A percentile compares a stretch with the other conserved stretches of the same genome.
Evolutionary conservation across 2,329 filamentous ascomycete species (phyloP).

Genomic region (Xylaria sp.): DNA sequence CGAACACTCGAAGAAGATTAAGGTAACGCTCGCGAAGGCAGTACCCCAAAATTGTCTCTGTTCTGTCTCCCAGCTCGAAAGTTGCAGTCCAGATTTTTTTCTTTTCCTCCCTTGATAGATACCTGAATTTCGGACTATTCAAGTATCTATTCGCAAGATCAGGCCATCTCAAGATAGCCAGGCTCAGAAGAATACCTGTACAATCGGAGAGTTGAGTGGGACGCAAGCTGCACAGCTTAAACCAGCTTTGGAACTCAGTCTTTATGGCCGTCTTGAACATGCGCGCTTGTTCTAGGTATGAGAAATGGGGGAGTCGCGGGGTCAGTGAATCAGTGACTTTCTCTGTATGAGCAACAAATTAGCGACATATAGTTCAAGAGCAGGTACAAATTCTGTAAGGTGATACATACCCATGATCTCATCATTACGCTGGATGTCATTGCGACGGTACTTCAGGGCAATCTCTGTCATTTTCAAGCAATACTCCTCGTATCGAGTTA

Average conservation of each 20-base stretch:
- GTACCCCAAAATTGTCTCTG: constrained; percentile 15
- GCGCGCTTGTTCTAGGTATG: neutral
- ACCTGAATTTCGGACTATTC: neutral
- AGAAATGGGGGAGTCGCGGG: constrained; percentile 15
- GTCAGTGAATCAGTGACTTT: constrained; percentile 21
- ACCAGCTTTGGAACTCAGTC: constrained; percentile 18
- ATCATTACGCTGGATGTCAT: constrained; percentile 14
- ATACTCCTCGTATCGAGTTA: constrained; percentile 29
- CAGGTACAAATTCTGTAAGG: no score
- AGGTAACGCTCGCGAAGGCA: constrained; percentile 7
- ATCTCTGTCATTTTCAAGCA: constrained; percentile 27
- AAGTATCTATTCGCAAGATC: constrained; percentile 26
- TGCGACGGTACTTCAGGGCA: constrained; percentile 5
- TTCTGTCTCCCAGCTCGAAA: constrained; percentile 10
- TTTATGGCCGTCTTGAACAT: neutral
- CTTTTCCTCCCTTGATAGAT: constrained; percentile 3
- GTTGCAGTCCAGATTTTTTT: constrained; percentile 10
- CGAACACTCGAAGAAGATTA: constrained; percentile 17
- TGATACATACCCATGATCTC: constrained; percentile 10
- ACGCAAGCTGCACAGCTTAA: constrained; percentile 3
- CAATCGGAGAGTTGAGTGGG: neutral
- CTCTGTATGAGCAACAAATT: neutral
- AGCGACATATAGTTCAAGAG: neutral
- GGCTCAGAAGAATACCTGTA: constrained; percentile 17
- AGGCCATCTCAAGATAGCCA: constrained; percentile 23